Base-by-base conservation (phyloP, 306 rosid genomes). In the Coriaria nepalensis region DNA sequence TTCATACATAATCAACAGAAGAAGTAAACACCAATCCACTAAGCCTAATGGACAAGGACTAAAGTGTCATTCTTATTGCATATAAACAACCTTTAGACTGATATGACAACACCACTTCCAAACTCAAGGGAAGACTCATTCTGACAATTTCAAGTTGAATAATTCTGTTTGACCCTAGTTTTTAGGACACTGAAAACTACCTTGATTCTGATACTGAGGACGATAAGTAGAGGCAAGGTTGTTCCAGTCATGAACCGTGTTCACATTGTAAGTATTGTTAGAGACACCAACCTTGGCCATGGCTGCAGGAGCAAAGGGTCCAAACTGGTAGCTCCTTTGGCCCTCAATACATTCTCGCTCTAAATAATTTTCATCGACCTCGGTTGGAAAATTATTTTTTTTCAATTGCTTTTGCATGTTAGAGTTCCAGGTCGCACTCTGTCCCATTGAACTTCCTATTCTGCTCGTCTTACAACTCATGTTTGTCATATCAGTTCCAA, bases 401-500 rank as follows among this genome's bases (percentile, higher is more conserved):
- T 60, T 58, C 49, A 37, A 9, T 15, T 37, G 46, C 45, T 47
- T 52, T 43, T 35, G 66, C 38, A 8, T 10, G 34, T 15, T 40
- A 11, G 8, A 49, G 50, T 49, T 57, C 20, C 55, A 46, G 13
- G 49, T 62, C 6, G 40, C 37, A 36, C 45, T 52, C 20, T 42
- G 43, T 38, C 50, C 56, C 11, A 39, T 44, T 29, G 43, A 52
- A 8, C 49, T 50, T 39, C 32, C 68, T 6, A 12, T 37, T 53
- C 47, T 74, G 4, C 13, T 66, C 56, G 66, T 74, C 72, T 78
- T 78, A 33, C 40, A 41, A 49, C 60, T 63, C 49, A 20, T 47
- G 54, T 78, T 78, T 3, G 82, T 74, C 15, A 78, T 29, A 8
- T 74, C 86, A 7, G 56, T 49, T 48, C 86, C 86, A 53, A 74